Conservation (phyloP, 805 yeast species). For the Cyberlindnera petersonii region DNA sequence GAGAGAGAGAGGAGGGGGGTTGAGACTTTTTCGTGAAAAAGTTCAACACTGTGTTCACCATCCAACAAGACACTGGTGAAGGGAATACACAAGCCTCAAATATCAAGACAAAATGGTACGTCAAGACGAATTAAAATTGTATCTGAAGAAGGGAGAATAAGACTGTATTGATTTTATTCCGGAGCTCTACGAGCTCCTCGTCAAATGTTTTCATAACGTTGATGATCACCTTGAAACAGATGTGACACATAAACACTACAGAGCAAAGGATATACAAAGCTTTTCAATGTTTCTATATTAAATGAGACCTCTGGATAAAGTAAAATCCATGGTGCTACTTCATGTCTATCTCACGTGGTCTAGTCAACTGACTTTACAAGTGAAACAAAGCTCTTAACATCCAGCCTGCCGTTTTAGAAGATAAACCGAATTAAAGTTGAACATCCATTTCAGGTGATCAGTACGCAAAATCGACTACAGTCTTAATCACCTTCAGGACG, state of each 20-base stretch:
- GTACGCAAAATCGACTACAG: too few relatives aligned
- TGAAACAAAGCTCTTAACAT: too few relatives aligned
- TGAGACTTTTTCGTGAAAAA: conserved; percentile 11
- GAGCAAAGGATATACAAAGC: neutral
- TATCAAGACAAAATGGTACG: conserved; percentile 18
- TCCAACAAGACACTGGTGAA: neutral
- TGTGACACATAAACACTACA: conserved; percentile 1
- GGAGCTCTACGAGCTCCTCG: conserved; percentile 8
- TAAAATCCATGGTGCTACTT: too few relatives aligned
- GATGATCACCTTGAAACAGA: conserved; percentile 11
- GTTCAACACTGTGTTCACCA: conserved; percentile 6
- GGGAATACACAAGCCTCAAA: conserved; percentile 4
- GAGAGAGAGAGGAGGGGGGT: too few relatives aligned
- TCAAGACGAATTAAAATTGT: neutral
- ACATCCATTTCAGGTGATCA: too few relatives aligned
- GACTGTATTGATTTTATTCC: conserved; percentile 6
- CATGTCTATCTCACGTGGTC: too few relatives aligned
- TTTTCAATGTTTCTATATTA: too few relatives aligned
- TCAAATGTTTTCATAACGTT: neutral
- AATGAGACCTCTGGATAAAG: too few relatives aligned
- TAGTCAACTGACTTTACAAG: too few relatives aligned
- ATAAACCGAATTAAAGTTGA: too few relatives aligned
- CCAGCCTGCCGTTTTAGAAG: too few relatives aligned
- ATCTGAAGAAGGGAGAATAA: conserved; percentile 3
- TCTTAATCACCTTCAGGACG: too few relatives aligned